A percentile compares a stretch with the other conserved stretches of the same genome.
phyloP scores from a whole-genome alignment of 225 moss, liverwort and hornwort genomes.

The Polytrichum formosum region DNA sequence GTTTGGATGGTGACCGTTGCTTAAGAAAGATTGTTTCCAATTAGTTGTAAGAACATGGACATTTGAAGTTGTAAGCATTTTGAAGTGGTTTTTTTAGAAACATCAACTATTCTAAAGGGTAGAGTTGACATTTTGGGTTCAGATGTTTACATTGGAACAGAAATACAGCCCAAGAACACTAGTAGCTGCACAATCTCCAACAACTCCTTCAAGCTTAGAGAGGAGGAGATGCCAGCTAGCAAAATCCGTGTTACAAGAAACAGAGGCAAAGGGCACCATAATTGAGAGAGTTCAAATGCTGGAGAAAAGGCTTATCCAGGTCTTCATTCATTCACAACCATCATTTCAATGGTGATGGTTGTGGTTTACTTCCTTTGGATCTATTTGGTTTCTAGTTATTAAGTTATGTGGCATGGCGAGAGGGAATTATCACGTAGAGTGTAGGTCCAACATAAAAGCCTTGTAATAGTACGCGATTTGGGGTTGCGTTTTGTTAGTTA shows the following conservation, averaged over 20 bases:
- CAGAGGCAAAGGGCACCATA: constrained; percentile 27
- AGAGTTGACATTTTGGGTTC: neutral
- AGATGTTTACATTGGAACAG: constrained; percentile 16
- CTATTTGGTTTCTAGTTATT: neutral
- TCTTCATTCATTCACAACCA: neutral
- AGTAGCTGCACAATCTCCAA: neutral
- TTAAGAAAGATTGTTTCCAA: too few species aligned
- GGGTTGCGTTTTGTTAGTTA: too few species aligned
- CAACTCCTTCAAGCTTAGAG: constrained; percentile 24
- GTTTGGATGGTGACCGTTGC: too few species aligned
- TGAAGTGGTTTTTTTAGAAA: too few species aligned
- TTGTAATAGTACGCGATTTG: too few species aligned
- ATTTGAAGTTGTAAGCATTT: too few species aligned
- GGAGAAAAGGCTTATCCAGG: constrained; percentile 24
- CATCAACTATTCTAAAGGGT: too few species aligned
- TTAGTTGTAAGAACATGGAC: too few species aligned
- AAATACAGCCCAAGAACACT: constrained; percentile 4
- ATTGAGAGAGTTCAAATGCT: constrained; percentile 34
- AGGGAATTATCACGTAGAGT: neutral
- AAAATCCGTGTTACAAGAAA: constrained; percentile 27
- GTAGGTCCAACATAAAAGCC: neutral
- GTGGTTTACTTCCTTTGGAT: neutral
- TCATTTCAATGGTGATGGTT: neutral
- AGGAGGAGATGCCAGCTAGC: constrained; percentile 25
- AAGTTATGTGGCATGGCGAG: neutral